A percentile compares a stretch with the other conserved stretches of the same genome.
Evolutionary conservation across 1,139 yeast genomes (phyloP).

Genomic region (Blastobotrys malaysiensis): DNA sequence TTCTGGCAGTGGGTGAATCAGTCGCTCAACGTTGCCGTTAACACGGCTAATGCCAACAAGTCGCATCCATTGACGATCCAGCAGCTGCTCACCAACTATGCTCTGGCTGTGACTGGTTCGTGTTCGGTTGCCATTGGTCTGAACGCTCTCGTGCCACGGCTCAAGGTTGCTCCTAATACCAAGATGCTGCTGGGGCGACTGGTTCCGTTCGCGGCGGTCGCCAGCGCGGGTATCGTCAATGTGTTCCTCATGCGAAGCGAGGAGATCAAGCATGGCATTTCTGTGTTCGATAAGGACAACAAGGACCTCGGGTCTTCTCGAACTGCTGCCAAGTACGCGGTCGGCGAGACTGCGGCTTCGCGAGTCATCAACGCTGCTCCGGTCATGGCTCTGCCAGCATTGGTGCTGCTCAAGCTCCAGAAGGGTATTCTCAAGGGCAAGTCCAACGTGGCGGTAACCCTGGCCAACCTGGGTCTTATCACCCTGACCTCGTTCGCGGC

Average conservation of each 20-base stretch:
- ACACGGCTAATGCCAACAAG: constrained; percentile 93
- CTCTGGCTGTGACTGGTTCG: constrained; percentile 88
- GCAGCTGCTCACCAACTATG: constrained; percentile 72
- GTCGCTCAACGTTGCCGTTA: constrained; percentile 91
- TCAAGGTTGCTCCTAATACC: constrained; percentile 65
- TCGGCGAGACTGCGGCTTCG: constrained; percentile 93
- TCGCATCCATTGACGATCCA: constrained; percentile 79
- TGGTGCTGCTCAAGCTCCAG: constrained; percentile 72
- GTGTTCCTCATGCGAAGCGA: constrained; percentile 94
- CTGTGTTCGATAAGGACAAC: constrained; percentile 60
- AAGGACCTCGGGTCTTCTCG: constrained; percentile 69
- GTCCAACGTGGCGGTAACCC: constrained; percentile 47
- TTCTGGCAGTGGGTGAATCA: constrained; percentile 99
- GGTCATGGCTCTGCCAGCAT: constrained; percentile 92
- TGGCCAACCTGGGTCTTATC: constrained; percentile 76
- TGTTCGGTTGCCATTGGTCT: constrained; percentile 94
- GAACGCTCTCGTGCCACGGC: constrained; percentile 77
- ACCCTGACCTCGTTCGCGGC: constrained; percentile 80
- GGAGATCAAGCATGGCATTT: constrained; percentile 79
- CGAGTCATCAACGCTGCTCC: constrained; percentile 96
- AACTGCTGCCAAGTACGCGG: constrained; percentile 85
- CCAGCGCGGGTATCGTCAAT: constrained; percentile 90
- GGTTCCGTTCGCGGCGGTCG: constrained; percentile 98
- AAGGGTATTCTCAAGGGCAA: constrained; percentile 55
- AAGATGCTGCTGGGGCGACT: constrained; percentile 70